Conservation (phyloP, 441 rosid species). For the Adansonia gregorii region DNA sequence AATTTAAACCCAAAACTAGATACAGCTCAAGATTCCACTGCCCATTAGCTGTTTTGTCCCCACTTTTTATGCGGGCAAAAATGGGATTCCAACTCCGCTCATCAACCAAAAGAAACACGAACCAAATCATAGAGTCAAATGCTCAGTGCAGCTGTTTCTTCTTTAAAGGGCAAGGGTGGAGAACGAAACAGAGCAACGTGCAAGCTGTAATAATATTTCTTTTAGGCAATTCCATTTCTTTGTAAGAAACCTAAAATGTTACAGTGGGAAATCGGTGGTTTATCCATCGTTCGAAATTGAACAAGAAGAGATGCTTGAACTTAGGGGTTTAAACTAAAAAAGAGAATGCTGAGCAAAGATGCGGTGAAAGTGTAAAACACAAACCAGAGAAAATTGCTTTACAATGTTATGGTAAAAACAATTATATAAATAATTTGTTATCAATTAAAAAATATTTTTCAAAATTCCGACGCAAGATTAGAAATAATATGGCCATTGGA, state of each 20-base stretch:
- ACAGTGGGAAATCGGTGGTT: no score
- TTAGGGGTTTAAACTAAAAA: no score
- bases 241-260: not conserved
- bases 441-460: not conserved
- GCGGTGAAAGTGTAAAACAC: not conserved
- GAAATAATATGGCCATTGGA: not conserved
- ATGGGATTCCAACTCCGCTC: no score
- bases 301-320: no score
- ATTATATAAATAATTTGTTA: not conserved
- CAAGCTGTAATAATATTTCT: not conserved
- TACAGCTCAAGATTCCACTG: not conserved
- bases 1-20: not conserved
- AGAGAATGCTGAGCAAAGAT: no score
- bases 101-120: no score
- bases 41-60: not conserved
- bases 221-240: not conserved
- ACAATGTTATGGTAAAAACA: not conserved
- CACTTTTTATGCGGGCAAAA: no score
- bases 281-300: no score
- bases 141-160: not conserved
- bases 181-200: not conserved
- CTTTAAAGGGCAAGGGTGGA: not conserved
- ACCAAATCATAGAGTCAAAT: no score
- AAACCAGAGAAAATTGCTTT: not conserved
- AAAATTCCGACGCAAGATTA: slow-evolving; percentile 13